phyloP scores from a whole-genome alignment of 1,284 basidiomycete genomes.

The Macrocybe sp. region DNA sequence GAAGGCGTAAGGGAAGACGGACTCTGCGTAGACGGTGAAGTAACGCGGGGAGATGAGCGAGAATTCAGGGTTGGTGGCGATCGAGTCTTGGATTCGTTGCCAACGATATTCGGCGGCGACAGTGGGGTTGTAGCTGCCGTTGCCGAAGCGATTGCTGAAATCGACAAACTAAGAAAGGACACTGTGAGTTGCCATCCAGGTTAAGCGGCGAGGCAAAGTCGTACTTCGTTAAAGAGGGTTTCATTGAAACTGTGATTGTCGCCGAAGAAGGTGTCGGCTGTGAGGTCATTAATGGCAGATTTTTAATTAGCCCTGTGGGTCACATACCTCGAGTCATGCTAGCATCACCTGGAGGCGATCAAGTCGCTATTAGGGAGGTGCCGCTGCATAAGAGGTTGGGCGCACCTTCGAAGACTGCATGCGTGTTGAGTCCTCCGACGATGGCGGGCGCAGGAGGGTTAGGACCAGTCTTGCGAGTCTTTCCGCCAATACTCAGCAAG shows the following conservation, averaged over 20 bases:
- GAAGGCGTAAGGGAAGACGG: conserved; percentile 3
- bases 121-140: conserved; percentile 6
- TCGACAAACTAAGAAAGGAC: conserved; percentile 1
- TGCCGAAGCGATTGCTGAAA: conserved; percentile 9
- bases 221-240: conserved; percentile 8
- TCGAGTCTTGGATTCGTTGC: conserved; percentile 8
- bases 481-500: too few species aligned
- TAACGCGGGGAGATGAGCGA: conserved; percentile 7
- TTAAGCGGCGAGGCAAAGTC: neutral
- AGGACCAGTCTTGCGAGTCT: too few species aligned
- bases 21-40: conserved; percentile 6
- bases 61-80: conserved; percentile 7
- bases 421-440: too few species aligned
- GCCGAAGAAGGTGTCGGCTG: conserved; percentile 7
- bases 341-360: too few species aligned
- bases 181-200: neutral
- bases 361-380: too few species aligned
- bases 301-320: neutral
- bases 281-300: too few species aligned
- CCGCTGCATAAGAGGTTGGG: too few species aligned
- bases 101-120: conserved; percentile 6
- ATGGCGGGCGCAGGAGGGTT: too few species aligned
- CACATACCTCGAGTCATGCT: too few species aligned
- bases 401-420: too few species aligned
- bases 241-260: conserved; percentile 10